phyloP scores from a whole-genome alignment of 2,329 filamentous ascomycete genomes.

The Colletotrichum lupini region DNA sequence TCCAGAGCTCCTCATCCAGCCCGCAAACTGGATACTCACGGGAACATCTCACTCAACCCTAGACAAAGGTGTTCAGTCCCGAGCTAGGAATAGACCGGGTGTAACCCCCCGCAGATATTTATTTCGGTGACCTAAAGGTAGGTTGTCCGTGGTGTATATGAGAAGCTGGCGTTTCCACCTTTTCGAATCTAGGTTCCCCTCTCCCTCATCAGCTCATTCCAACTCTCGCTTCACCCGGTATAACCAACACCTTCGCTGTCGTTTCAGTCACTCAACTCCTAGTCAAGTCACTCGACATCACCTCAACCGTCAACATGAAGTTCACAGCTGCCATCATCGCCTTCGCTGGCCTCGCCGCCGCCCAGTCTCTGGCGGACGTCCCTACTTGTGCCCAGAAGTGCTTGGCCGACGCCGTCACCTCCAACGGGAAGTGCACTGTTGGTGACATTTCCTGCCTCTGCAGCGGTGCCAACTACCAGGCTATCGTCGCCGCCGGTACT shows the following conservation, averaged over 20 bases:
- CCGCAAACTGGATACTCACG: background rate
- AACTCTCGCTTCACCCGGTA: slow-evolving; percentile 11
- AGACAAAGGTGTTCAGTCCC: background rate
- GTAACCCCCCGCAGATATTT: background rate
- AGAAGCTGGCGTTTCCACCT: background rate
- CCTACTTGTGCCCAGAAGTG: slow-evolving; percentile 20
- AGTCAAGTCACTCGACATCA: background rate
- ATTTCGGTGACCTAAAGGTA: background rate
- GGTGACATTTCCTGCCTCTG: slow-evolving; percentile 18
- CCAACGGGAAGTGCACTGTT: background rate
- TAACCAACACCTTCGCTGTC: background rate
- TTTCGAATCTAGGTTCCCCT: background rate
- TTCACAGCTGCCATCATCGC: slow-evolving; percentile 28
- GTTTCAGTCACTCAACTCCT: background rate
- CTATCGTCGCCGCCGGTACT: slow-evolving; percentile 9
- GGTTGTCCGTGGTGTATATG: slow-evolving; percentile 9
- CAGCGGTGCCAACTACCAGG: slow-evolving; percentile 18
- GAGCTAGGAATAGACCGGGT: background rate
- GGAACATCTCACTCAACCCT: background rate
- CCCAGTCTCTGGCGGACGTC: slow-evolving; percentile 20
- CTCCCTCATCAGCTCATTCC: slow-evolving; percentile 1
- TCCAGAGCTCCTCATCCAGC: background rate
- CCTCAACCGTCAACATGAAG: slow-evolving; percentile 27
- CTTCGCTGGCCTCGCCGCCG: slow-evolving; percentile 29
- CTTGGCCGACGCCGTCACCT: slow-evolving; percentile 19